phyloP scores from a whole-genome alignment of 2,329 filamentous ascomycete genomes.

The Talaromyces sp. region DNA sequence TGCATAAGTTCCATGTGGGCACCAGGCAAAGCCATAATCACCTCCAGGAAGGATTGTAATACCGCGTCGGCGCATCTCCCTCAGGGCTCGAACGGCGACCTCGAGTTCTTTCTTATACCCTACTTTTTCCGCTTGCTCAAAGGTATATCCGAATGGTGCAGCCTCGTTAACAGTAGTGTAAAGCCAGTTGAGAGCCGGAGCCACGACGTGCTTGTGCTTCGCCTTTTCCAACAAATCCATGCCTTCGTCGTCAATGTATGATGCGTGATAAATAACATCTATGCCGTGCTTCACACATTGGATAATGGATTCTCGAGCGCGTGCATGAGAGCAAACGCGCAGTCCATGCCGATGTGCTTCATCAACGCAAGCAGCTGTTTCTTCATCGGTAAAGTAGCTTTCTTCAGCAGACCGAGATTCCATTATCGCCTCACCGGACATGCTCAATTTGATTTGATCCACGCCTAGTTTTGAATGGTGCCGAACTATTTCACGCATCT shows the following conservation, averaged over 20 bases:
- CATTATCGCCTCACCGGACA: conserved; percentile 36
- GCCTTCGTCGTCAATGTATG: conserved; percentile 39
- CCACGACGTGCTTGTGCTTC: conserved; percentile 39
- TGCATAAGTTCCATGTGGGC: conserved; percentile 47
- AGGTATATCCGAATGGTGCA: conserved; percentile 38
- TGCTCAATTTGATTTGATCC: conserved; percentile 43
- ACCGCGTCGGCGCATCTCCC: conserved; percentile 44
- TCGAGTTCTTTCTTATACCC: conserved; percentile 44
- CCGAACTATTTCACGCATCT: conserved; percentile 20
- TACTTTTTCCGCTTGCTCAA: conserved; percentile 40
- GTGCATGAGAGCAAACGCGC: conserved; percentile 42
- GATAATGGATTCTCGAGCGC: conserved; percentile 42
- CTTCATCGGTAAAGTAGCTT: conserved; percentile 44
- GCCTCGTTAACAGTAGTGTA: conserved; percentile 36
- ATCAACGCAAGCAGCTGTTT: conserved; percentile 46
- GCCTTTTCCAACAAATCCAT: conserved; percentile 32
- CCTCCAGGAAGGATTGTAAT: conserved; percentile 39
- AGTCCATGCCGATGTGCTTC: conserved; percentile 36
- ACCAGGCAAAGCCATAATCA: conserved; percentile 48
- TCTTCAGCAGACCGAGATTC: conserved; percentile 36
- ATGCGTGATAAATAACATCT: conserved; percentile 47
- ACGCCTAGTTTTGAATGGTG: conserved; percentile 35
- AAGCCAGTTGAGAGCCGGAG: conserved; percentile 43
- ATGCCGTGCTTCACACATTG: conserved; percentile 43
- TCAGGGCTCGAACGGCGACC: conserved; percentile 33